Evolutionary conservation across 257 asterid species (phyloP).

Genomic region (Striga asiatica): DNA sequence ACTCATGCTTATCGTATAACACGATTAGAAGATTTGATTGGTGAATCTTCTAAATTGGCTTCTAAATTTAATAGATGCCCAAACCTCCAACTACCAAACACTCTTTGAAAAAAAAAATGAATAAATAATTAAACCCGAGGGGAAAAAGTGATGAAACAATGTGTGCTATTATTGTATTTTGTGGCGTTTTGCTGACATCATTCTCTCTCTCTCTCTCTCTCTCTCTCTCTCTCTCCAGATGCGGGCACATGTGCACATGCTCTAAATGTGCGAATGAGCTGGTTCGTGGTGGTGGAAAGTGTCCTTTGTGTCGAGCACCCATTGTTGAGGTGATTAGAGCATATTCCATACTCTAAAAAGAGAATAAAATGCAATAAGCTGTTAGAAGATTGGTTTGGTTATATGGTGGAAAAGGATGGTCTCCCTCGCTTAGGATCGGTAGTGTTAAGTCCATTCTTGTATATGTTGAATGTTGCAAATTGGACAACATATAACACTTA

Average conservation of each 20-base stretch:
- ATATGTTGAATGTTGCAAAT: conserved; percentile 25
- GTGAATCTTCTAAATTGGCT: no score
- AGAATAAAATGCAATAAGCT: conserved; percentile 18
- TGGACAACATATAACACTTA: conserved; percentile 28
- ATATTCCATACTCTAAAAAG: conserved; percentile 77
- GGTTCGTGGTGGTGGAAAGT: conserved; percentile 86
- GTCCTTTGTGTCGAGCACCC: conserved; percentile 96
- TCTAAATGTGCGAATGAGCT: conserved; percentile 85
- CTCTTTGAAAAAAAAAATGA: no score
- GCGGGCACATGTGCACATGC: conserved; percentile 99
- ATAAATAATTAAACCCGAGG: no score
- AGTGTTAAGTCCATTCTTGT: conserved; percentile 24
- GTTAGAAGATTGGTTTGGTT: conserved; percentile 19
- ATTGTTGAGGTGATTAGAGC: conserved; percentile 96
- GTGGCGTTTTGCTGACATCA: neutral
- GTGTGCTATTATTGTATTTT: neutral
- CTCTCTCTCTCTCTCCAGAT: conserved; percentile 31
- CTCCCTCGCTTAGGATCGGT: conserved; percentile 10
- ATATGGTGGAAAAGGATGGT: conserved; percentile 22
- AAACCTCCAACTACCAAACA: no score
- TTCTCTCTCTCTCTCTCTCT: neutral
- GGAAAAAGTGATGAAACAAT: no score
- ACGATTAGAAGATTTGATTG: no score
- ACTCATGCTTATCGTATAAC: no score
- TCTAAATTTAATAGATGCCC: no score